Percentiles rank a stretch among this genome's conserved stretches.
These are phyloP conservation scores for Komagataea norvegica DNA, from an alignment of 1,139 yeast genomes.

Conservation along the genomic window DNA sequence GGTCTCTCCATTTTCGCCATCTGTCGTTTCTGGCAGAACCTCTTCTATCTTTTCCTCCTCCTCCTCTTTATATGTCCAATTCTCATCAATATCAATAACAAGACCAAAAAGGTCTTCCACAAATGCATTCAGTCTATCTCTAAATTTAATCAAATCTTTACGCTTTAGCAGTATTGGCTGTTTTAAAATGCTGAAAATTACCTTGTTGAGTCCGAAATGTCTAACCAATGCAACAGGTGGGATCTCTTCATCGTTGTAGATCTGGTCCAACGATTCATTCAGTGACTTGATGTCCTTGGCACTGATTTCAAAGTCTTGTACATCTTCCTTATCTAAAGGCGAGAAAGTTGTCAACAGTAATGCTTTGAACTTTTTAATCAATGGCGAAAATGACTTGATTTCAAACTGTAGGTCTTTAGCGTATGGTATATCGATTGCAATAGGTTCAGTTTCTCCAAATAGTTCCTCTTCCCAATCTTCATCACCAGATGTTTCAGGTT, in stretches of 20 bases:
- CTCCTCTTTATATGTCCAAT: conserved; percentile 25
- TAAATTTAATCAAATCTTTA: conserved; percentile 14
- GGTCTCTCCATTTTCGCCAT: not conserved
- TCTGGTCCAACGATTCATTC: conserved; percentile 6
- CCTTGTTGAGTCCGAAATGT: conserved; percentile 28
- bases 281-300: conserved; percentile 9
- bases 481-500: conserved; percentile 13
- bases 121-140: conserved; percentile 21
- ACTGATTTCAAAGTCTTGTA: conserved; percentile 4
- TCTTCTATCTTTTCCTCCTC: conserved; percentile 20
- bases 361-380: conserved; percentile 17
- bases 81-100: conserved; percentile 16
- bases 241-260: conserved; percentile 12
- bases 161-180: conserved; percentile 28
- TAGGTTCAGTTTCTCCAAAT: conserved; percentile 18
- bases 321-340: conserved; percentile 9
- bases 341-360: conserved; percentile 13
- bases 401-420: conserved; percentile 14
- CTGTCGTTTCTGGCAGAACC: conserved; percentile 11
- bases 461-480: conserved; percentile 25
- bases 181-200: conserved; percentile 29
- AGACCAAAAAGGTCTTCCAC: conserved; percentile 22
- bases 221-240: conserved; percentile 25
- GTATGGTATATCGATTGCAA: conserved; percentile 18
- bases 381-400: conserved; percentile 18